These are phyloP conservation scores for Kockovaella imperatae DNA, from an alignment of 768 basidiomycete genomes.

Conservation along the genomic window DNA sequence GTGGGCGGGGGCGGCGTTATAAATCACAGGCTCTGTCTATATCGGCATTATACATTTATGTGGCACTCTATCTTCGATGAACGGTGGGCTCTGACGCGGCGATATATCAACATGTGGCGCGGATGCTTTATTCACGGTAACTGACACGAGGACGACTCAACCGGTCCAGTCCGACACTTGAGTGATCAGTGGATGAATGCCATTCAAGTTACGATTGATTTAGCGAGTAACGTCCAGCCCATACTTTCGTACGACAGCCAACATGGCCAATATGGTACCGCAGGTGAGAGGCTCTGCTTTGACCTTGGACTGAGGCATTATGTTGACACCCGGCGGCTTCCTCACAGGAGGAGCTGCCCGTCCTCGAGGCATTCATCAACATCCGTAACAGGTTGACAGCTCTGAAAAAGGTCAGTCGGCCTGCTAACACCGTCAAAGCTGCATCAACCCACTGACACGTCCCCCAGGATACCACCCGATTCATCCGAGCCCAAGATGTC, in stretches of 20 bases:
- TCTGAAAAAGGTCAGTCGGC: slow-evolving; percentile 34
- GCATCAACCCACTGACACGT: slow-evolving; percentile 46
- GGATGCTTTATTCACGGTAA: no score
- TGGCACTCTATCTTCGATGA: no score
- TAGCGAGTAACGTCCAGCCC: no score
- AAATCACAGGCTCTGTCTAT: no score
- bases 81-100: no score
- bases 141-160: no score
- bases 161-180: no score
- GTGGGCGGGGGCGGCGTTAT: no score
- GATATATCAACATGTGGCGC: no score
- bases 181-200: no score
- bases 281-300: slow-evolving; percentile 15
- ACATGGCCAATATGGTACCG: slow-evolving; percentile 35
- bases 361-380: slow-evolving; percentile 89
- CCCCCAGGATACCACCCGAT: slow-evolving; percentile 86
- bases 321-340: background rate
- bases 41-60: no score
- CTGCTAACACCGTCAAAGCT: background rate
- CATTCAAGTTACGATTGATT: no score
- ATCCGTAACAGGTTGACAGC: slow-evolving; percentile 90
- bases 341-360: slow-evolving; percentile 64
- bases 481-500: slow-evolving; percentile 88
- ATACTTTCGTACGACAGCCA: slow-evolving; percentile 10
- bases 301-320: background rate